Percentiles rank a stretch among this genome's conserved stretches.
phyloP scores from a whole-genome alignment of 345 rosid species.

The Atalantia buxifolia region DNA sequence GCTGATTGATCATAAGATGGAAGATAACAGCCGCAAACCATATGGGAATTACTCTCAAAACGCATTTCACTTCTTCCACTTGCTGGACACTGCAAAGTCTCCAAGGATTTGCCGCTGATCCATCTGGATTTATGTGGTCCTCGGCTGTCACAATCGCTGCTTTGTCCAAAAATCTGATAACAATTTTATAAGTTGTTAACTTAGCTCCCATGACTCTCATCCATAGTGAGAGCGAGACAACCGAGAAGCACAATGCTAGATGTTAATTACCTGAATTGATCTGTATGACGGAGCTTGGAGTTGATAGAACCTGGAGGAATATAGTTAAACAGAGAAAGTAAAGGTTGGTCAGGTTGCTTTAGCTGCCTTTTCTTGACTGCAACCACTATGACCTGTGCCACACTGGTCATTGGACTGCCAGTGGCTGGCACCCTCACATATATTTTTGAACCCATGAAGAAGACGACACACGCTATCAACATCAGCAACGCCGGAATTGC shows the following conservation, averaged over 20 bases:
- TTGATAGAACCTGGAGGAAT: constrained; percentile 38
- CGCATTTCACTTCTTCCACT: constrained; percentile 54
- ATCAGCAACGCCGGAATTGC: constrained; percentile 64
- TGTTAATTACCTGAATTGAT: constrained; percentile 42
- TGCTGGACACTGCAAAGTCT: constrained; percentile 52
- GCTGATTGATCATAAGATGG: constrained; percentile 34
- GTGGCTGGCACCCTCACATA: constrained; percentile 72
- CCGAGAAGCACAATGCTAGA: neutral
- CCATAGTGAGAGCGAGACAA: neutral
- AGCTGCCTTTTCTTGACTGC: constrained; percentile 29
- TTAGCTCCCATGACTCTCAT: neutral
- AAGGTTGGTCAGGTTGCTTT: constrained; percentile 26
- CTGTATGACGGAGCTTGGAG: constrained; percentile 38
- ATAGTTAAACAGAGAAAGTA: constrained; percentile 33
- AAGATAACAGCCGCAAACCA: constrained; percentile 35
- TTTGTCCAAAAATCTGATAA: constrained; percentile 37
- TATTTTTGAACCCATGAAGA: constrained; percentile 53
- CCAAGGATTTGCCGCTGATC: constrained; percentile 48
- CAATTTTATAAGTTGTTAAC: neutral
- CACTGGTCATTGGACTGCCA: constrained; percentile 73
- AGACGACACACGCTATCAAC: constrained; percentile 56
- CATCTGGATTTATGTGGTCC: constrained; percentile 40
- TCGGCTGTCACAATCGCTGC: constrained; percentile 37
- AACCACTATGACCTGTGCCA: constrained; percentile 32
- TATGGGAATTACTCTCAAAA: constrained; percentile 44